Evolutionary conservation across 1,139 yeast species (phyloP).

Genomic region (Entelexis paramagnoliae): DNA sequence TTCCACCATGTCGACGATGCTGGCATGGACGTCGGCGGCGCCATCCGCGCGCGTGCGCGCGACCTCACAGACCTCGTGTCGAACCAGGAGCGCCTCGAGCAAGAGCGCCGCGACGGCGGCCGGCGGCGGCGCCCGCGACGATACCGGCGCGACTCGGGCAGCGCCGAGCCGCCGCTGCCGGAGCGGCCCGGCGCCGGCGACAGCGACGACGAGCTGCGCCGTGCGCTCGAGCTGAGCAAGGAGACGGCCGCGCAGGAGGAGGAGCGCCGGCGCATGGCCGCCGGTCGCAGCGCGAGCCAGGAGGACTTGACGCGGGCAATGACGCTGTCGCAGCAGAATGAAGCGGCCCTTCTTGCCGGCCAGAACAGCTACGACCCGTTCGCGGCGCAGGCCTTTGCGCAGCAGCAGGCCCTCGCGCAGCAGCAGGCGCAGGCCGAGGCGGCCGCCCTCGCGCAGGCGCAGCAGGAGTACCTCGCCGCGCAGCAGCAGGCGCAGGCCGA

Average conservation of each 20-base stretch:
- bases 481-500: constrained; percentile 31
- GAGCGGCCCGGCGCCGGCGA: constrained; percentile 10
- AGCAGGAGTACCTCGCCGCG: constrained; percentile 25
- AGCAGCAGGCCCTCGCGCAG: constrained; percentile 18
- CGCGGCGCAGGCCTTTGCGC: constrained; percentile 24
- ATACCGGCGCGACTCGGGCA: constrained; percentile 16
- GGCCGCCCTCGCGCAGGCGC: constrained; percentile 23
- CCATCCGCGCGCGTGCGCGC: constrained; percentile 81
- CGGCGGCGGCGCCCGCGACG: constrained; percentile 19
- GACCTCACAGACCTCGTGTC: constrained; percentile 68
- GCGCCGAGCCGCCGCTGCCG: constrained; percentile 10
- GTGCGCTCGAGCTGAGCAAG: constrained; percentile 73
- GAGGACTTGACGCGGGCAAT: constrained; percentile 69
- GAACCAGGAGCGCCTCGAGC: constrained; percentile 73
- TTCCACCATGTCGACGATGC: constrained; percentile 74
- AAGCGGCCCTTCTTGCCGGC: constrained; percentile 28
- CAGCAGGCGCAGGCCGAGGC: constrained; percentile 17
- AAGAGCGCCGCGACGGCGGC: constrained; percentile 44
- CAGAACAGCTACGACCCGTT: constrained; percentile 18
- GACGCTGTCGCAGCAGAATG: constrained; percentile 78
- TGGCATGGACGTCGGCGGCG: constrained; percentile 81
- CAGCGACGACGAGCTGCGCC: constrained; percentile 64
- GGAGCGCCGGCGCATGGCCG: constrained; percentile 42
- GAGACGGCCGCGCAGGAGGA: constrained; percentile 89
- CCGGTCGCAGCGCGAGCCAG: constrained; percentile 43